Evolutionary conservation across 345 rosid species (phyloP), one percentile per base, ranked within the genome.

Genomic region (Adansonia digitata): DNA sequence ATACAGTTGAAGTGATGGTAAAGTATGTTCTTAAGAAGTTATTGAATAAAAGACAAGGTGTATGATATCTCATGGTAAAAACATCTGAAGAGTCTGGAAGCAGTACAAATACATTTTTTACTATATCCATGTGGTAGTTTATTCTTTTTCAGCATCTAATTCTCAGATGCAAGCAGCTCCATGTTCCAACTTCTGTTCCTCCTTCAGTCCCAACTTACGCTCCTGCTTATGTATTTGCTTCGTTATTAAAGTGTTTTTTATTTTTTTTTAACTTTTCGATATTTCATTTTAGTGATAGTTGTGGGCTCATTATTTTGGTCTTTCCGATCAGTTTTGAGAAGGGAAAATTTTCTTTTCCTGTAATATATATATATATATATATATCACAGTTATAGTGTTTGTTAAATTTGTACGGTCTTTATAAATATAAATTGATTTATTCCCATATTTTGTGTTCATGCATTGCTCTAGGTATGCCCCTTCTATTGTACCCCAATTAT

Each of bases 1-100:
- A 22, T 45, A 59, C 37, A 2, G 56, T 71, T 40, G 49, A 59
- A 72, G 65, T 24, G 68, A 72, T 65, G 60, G 60, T 35, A 74
- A 70, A 73, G 53, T 51, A 49, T 34, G 52, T 24, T 39, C 71
- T 60, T 40, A 40, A 17, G 26, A 35, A 13, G 71, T 27, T n/a
- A 15, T 55, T 20, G 37, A 79, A 74, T 75, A 79, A 79, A 64
- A 24, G 73, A 75, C 60, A 39, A 45, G 79, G 75, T 76, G 78
- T 42, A 37, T 56, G 15, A 55, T 48, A 75, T 67, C 48, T 34
- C 60, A 18, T 37, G 79, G 67, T 51, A 45, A 55, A 35, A 48
- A 59, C 14, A 27, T 60, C 51, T 46, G 73, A 76, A 10, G 80
- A 31, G 67, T 73, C 72, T 43, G 74, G 66, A 76, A 59, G 64